Percentiles rank a stretch among this genome's conserved stretches.
Conservation (phyloP, 2,329 filamentous ascomycete species). For the Fusarium sarcochroum region DNA sequence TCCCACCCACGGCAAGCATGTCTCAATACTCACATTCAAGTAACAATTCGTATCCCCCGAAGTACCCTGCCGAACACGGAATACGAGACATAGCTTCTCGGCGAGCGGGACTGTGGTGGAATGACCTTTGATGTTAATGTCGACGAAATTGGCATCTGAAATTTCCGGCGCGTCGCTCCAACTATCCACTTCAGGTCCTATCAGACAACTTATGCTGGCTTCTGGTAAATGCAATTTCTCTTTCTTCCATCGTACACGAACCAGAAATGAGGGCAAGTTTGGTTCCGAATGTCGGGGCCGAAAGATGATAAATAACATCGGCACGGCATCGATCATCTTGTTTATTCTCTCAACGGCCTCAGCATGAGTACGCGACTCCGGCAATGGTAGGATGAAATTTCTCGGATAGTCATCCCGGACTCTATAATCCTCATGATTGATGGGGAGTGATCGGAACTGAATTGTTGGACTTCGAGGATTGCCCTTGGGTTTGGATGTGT, state of each 20-base stretch:
- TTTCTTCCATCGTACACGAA: neutral
- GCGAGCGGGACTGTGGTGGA: neutral
- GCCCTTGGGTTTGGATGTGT: neutral
- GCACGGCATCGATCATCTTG: neutral
- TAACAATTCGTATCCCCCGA: neutral
- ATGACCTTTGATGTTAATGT: neutral
- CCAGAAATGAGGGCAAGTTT: neutral
- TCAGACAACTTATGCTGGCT: neutral
- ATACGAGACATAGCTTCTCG: neutral
- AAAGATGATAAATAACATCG: neutral
- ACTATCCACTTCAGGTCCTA: neutral
- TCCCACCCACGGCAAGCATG: neutral
- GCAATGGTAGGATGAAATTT: neutral
- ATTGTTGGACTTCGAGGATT: neutral
- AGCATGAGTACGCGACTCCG: neutral
- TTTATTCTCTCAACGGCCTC: neutral
- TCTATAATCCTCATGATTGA: neutral
- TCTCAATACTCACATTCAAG: conserved; percentile 15
- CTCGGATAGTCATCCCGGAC: neutral
- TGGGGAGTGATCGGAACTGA: conserved; percentile 11
- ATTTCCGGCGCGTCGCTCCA: neutral
- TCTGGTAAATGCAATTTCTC: neutral
- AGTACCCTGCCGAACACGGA: neutral
- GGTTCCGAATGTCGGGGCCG: accelerated
- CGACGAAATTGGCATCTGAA: neutral